Conservation (phyloP, 2,329 filamentous ascomycete species). For the Aaosphaeria arxii region DNA sequence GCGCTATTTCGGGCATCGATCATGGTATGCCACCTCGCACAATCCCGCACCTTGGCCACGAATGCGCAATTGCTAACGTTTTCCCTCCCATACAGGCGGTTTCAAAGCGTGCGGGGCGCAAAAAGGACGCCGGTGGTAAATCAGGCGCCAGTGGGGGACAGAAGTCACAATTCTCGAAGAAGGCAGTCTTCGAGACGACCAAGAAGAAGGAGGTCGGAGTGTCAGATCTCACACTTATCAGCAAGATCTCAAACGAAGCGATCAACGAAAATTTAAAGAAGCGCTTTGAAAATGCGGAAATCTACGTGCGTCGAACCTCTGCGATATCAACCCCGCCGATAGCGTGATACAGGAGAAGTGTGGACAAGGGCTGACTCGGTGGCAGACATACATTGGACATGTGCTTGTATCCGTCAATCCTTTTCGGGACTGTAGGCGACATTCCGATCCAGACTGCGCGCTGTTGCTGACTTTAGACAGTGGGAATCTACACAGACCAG, state of each 20-base stretch:
- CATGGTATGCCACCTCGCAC: slow-evolving; percentile 26
- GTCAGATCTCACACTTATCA: slow-evolving; percentile 93
- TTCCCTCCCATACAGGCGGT: slow-evolving; percentile 42
- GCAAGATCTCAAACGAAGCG: slow-evolving; percentile 97
- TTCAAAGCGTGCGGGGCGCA: slow-evolving; percentile 58
- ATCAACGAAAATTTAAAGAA: slow-evolving; percentile 99
- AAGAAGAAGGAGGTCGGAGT: slow-evolving; percentile 99
- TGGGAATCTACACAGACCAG: slow-evolving; percentile 95
- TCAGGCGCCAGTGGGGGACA: slow-evolving; percentile 42
- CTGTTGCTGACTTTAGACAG: slow-evolving; percentile 44
- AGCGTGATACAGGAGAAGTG: not conserved
- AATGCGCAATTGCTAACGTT: slow-evolving; percentile 3
- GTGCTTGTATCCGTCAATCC: slow-evolving; percentile 98
- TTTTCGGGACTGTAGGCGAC: slow-evolving; percentile 73
- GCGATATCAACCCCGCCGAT: not conserved
- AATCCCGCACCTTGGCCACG: slow-evolving; percentile 1
- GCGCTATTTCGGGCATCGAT: slow-evolving; percentile 30
- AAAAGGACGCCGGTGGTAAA: slow-evolving; percentile 50
- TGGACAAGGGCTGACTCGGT: slow-evolving; percentile 30
- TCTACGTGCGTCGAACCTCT: slow-evolving; percentile 63
- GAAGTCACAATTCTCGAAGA: slow-evolving; percentile 73
- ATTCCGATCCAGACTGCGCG: not conserved
- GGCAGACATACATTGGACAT: slow-evolving; percentile 94
- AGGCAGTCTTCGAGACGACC: slow-evolving; percentile 89
- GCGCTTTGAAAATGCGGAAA: slow-evolving; percentile 94